These are phyloP conservation scores for Baorangia bicolor DNA, from an alignment of 768 basidiomycete genomes.

Conservation along the genomic window DNA sequence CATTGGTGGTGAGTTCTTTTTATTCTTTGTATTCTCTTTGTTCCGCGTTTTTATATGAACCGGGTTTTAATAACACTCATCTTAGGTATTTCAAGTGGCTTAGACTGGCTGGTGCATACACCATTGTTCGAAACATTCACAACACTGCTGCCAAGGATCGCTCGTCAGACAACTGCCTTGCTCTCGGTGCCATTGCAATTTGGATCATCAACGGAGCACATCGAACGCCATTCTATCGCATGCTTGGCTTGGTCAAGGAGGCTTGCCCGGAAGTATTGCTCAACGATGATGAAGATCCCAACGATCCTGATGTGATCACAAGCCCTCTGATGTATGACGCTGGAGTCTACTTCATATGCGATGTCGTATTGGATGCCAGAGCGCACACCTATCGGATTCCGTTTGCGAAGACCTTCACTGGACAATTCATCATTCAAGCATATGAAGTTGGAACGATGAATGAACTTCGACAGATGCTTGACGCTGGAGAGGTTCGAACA, in stretches of 20 bases:
- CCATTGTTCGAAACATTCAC: neutral
- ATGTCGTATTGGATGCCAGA: neutral
- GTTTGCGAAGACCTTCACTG: neutral
- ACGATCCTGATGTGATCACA: neutral
- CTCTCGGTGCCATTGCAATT: neutral
- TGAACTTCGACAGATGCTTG: no score
- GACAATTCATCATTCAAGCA: neutral
- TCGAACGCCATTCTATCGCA: neutral
- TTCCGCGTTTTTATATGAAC: no score
- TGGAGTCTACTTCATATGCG: neutral
- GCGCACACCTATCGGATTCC: neutral
- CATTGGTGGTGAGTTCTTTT: no score
- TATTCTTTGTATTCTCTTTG: no score
- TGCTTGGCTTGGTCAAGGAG: neutral
- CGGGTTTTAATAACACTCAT: no score
- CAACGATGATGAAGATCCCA: neutral
- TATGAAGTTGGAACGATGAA: no score
- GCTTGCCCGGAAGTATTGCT: neutral
- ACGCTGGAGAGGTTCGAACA: no score
- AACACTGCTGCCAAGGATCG: no score
- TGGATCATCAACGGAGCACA: slow-evolving; percentile 2
- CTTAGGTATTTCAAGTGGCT: slow-evolving; percentile 13
- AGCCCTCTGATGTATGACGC: slow-evolving; percentile 1
- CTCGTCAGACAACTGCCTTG: no score
- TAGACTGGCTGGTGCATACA: neutral